Evolutionary conservation across 257 asterid genomes (phyloP).

Genomic region (Nicotiana tabacum): DNA sequence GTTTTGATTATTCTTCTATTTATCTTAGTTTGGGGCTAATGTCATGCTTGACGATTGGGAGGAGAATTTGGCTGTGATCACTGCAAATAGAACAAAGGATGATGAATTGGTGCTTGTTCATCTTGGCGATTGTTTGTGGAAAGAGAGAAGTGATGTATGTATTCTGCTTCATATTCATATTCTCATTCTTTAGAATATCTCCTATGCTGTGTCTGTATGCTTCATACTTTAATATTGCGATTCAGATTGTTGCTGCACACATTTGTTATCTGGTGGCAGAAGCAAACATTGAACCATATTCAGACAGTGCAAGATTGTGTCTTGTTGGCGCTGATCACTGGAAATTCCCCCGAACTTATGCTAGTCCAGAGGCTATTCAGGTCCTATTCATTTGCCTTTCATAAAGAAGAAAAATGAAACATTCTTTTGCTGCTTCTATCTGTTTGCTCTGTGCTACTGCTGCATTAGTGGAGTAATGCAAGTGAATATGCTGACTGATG

Average conservation of each 20-base stretch:
- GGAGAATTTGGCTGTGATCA: slow-evolving; percentile 86
- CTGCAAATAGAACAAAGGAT: slow-evolving; percentile 90
- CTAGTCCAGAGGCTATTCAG: slow-evolving; percentile 96
- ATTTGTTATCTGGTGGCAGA: slow-evolving; percentile 92
- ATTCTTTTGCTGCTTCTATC: background rate
- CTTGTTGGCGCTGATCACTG: slow-evolving; percentile 93
- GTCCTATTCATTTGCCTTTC: slow-evolving; percentile 32
- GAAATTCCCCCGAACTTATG: slow-evolving; percentile 88
- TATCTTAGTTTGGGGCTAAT: slow-evolving; percentile 49
- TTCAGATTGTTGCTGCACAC: slow-evolving; percentile 88
- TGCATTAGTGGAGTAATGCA: background rate
- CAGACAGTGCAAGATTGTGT: slow-evolving; percentile 87
- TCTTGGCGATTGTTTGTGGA: slow-evolving; percentile 96
- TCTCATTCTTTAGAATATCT: slow-evolving; percentile 13
- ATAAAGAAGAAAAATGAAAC: background rate
- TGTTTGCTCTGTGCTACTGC: background rate
- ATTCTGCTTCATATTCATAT: background rate
- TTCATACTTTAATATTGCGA: slow-evolving; percentile 2
- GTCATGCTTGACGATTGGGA: slow-evolving; percentile 93
- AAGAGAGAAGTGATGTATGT: slow-evolving; percentile 86
- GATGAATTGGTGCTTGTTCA: slow-evolving; percentile 90
- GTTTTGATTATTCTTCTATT: slow-evolving; percentile 11
- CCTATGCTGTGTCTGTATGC: slow-evolving; percentile 1
- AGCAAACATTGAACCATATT: slow-evolving; percentile 73
- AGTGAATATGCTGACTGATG: background rate